These are phyloP conservation scores for Dipteronia sinensis DNA, from an alignment of 345 rosid genomes.

Conservation along the genomic window DNA sequence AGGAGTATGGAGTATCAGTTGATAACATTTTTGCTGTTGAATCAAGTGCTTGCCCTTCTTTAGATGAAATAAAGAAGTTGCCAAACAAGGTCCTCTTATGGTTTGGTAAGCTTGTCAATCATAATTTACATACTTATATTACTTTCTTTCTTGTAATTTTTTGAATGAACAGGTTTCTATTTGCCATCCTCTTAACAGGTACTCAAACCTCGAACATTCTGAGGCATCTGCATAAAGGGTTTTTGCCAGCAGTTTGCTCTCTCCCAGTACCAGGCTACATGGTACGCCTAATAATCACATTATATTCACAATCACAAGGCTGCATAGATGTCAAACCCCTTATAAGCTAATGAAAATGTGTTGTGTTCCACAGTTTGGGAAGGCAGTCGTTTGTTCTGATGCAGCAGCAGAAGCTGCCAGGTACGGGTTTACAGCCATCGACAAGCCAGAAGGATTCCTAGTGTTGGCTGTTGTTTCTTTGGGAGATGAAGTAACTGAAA, in stretches of 20 bases:
- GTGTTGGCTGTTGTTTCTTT: conserved; percentile 62
- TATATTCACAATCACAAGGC: not conserved
- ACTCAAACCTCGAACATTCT: conserved; percentile 59
- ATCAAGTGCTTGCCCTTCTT: conserved; percentile 50
- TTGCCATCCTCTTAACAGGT: conserved; percentile 28
- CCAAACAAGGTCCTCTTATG: conserved; percentile 74
- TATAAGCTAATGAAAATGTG: not conserved
- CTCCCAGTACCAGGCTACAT: conserved; percentile 79
- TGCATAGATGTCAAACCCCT: not conserved
- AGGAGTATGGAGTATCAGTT: conserved; percentile 68
- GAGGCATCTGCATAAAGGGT: conserved; percentile 73
- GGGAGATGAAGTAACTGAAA: conserved; percentile 52
- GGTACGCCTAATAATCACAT: conserved; percentile 53
- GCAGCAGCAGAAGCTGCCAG: conserved; percentile 87
- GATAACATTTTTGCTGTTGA: conserved; percentile 63
- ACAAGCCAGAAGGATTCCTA: conserved; percentile 79
- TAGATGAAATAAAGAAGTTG: conserved; percentile 63
- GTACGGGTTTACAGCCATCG: conserved; percentile 70
- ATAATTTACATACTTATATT: not conserved
- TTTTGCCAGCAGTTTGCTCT: conserved; percentile 68
- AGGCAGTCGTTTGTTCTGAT: conserved; percentile 79
- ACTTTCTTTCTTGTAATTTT: too few relatives aligned
- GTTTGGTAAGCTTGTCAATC: conserved; percentile 58
- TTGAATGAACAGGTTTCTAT: not conserved
- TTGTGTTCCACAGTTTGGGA: conserved; percentile 54